These are phyloP conservation scores for Davidsoniella neocaledoniae DNA, from an alignment of 2,329 filamentous ascomycete genomes.

Conservation along the genomic window DNA sequence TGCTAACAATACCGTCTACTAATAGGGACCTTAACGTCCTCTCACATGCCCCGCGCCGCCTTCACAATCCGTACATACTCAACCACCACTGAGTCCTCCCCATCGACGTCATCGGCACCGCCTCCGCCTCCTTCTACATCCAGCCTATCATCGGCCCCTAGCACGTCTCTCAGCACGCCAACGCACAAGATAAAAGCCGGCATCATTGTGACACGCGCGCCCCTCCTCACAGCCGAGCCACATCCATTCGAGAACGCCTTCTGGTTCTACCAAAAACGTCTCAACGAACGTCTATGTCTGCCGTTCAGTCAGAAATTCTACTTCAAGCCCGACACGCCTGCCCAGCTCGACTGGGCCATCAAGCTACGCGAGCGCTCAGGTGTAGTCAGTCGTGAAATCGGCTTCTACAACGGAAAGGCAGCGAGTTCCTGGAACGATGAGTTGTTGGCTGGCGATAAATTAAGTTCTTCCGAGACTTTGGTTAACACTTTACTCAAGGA, in stretches of 20 bases:
- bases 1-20: not conserved
- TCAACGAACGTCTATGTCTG: conserved; percentile 80
- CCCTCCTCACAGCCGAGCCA: conserved; percentile 67
- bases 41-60: conserved; percentile 1
- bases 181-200: conserved; percentile 41
- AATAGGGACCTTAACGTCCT: conserved; percentile 4
- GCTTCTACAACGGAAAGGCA: conserved; percentile 57
- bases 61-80: conserved; percentile 18
- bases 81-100: conserved; percentile 16
- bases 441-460: conserved; percentile 54
- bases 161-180: conserved; percentile 13
- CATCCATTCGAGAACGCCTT: conserved; percentile 82
- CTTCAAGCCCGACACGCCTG: conserved; percentile 78
- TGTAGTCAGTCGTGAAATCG: conserved; percentile 69
- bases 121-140: conserved; percentile 14
- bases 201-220: conserved; percentile 74
- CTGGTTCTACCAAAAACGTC: conserved; percentile 91
- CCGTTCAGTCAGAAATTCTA: conserved; percentile 87
- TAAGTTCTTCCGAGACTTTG: conserved; percentile 46
- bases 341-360: conserved; percentile 76
- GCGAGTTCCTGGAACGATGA: conserved; percentile 81
- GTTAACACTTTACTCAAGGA: conserved; percentile 57
- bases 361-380: conserved; percentile 59
- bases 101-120: conserved; percentile 13
- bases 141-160: conserved; percentile 10